These are phyloP conservation scores for Neurospora sp. DNA, from an alignment of 495 filamentous ascomycete genomes.

Conservation along the genomic window DNA sequence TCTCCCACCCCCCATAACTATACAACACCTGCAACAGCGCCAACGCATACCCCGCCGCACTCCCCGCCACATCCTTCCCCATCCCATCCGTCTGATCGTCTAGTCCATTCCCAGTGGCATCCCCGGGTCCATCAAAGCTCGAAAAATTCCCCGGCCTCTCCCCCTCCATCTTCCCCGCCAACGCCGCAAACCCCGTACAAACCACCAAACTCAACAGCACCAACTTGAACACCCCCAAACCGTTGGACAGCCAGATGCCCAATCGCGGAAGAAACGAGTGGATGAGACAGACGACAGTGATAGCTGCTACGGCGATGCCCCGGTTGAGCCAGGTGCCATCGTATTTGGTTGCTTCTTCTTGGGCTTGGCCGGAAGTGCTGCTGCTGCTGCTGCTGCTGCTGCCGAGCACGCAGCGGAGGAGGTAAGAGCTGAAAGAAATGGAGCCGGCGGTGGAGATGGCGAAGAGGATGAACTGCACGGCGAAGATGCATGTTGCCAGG, in stretches of 20 bases:
- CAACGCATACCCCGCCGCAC: slow-evolving; percentile 38
- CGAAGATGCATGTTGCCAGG: slow-evolving; percentile 26
- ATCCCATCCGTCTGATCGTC: not conserved
- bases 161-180: slow-evolving; percentile 12
- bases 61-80: not conserved
- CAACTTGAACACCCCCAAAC: slow-evolving; percentile 54
- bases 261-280: slow-evolving; percentile 49
- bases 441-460: slow-evolving; percentile 24
- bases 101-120: not conserved
- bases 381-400: not conserved
- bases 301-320: slow-evolving; percentile 24
- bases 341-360: not conserved
- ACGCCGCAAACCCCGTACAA: slow-evolving; percentile 43
- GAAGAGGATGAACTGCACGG: slow-evolving; percentile 31
- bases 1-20: slow-evolving; percentile 51
- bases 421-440: slow-evolving; percentile 21
- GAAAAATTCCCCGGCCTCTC: slow-evolving; percentile 25
- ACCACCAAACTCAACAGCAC: slow-evolving; percentile 50
- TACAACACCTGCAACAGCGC: slow-evolving; percentile 53
- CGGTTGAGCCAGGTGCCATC: slow-evolving; percentile 20
- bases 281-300: slow-evolving; percentile 49
- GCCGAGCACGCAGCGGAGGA: slow-evolving; percentile 9
- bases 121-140: slow-evolving; percentile 36
- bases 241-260: slow-evolving; percentile 52
- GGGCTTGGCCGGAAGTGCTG: not conserved